Evolutionary conservation across 352 stramenopile species (phyloP).

Genomic region (Saprolegnia diclina): DNA sequence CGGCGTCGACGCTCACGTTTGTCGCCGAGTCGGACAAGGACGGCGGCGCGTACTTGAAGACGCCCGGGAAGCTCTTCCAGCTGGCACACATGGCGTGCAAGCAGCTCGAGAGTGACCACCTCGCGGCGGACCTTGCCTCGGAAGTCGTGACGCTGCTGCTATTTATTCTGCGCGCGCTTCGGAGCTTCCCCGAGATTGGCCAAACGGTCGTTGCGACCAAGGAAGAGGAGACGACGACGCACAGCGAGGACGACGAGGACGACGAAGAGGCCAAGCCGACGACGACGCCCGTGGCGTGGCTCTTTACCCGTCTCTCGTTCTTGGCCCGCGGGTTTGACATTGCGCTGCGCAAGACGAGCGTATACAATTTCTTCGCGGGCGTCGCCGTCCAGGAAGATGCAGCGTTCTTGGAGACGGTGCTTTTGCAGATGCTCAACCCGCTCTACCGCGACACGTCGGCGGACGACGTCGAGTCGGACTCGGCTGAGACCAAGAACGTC

Average conservation of each 20-base stretch:
- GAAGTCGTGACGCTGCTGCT: constrained; percentile 55
- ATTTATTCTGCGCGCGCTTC: constrained; percentile 58
- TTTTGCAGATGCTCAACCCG: constrained; percentile 81
- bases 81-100: constrained; percentile 57
- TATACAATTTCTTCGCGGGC: constrained; percentile 85
- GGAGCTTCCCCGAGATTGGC: constrained; percentile 44
- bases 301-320: constrained; percentile 81
- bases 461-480: neutral
- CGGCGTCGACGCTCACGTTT: constrained; percentile 40
- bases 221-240: constrained; percentile 15
- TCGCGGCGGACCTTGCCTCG: constrained; percentile 46
- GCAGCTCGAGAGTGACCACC: constrained; percentile 51
- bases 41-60: constrained; percentile 46
- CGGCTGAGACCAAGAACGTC: constrained; percentile 23
- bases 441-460: constrained; percentile 44
- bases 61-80: constrained; percentile 51
- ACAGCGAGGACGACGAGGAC: constrained; percentile 24
- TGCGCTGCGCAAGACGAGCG: constrained; percentile 52
- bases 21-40: constrained; percentile 35
- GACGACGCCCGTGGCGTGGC: constrained; percentile 60
- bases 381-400: constrained; percentile 54
- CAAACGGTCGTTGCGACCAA: constrained; percentile 46
- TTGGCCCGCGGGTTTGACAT: constrained; percentile 46
- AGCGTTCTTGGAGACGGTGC: constrained; percentile 45
- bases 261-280: constrained; percentile 36